A percentile compares a stretch with the other conserved stretches of the same genome.
Conservation (phyloP, 1,284 basidiomycete species). For the Cystobasidium pallidum region DNA sequence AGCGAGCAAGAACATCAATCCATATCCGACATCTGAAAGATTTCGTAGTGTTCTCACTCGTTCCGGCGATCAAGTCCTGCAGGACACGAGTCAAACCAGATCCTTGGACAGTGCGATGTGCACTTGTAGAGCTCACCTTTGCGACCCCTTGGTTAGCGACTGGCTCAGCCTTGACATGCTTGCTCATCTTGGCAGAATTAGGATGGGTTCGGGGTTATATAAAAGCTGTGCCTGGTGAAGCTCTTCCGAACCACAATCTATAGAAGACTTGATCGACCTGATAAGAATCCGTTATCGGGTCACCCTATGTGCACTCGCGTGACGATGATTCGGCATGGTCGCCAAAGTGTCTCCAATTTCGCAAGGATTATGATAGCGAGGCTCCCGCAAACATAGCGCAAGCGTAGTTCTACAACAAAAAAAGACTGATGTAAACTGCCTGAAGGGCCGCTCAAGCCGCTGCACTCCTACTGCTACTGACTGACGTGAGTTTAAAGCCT, state of each 20-base stretch:
- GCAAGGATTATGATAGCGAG: not conserved
- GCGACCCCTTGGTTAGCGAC: conserved; percentile 21
- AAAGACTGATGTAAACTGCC: not conserved
- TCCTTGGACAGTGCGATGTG: not conserved
- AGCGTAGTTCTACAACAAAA: not conserved
- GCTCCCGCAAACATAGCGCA: too few species aligned
- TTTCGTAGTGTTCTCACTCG: conserved; percentile 11
- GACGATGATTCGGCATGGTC: too few species aligned
- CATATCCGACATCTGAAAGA: not conserved
- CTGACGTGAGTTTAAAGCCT: not conserved
- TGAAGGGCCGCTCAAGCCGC: not conserved
- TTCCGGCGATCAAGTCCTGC: conserved; percentile 41
- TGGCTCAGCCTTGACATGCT: conserved; percentile 15
- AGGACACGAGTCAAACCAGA: not conserved
- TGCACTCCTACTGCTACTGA: not conserved
- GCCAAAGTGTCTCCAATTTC: too few species aligned
- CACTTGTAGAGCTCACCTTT: conserved; percentile 12
- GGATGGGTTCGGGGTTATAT: not conserved
- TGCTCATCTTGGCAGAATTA: conserved; percentile 16
- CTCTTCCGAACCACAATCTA: too few species aligned
- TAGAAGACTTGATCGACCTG: too few species aligned
- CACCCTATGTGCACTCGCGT: too few species aligned
- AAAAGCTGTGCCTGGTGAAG: too few species aligned
- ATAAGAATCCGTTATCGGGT: too few species aligned
- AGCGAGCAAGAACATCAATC: not conserved